Conservation (phyloP, 495 filamentous ascomycete genomes). For the Arthonia radiata region DNA sequence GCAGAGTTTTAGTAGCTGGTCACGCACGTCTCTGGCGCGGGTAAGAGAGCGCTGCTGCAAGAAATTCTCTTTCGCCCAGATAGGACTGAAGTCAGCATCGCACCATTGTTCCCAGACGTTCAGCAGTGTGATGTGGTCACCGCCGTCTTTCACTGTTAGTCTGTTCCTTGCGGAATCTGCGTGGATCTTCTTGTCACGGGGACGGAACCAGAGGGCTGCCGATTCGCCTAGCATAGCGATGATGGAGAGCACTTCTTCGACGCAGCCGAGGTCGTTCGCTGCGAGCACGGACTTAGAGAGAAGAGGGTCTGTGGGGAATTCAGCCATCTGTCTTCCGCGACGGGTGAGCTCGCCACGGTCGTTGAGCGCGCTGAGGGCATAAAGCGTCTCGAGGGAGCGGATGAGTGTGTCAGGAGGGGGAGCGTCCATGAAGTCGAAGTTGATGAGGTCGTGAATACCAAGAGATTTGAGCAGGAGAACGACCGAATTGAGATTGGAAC, state of each 20-base stretch:
- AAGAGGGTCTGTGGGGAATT: conserved; percentile 90
- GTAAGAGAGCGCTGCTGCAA: conserved; percentile 69
- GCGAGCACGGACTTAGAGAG: conserved; percentile 80
- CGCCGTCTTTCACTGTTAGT: conserved; percentile 80
- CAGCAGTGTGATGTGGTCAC: conserved; percentile 74
- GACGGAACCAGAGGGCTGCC: conserved; percentile 75
- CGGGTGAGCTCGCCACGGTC: conserved; percentile 78
- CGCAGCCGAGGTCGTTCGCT: conserved; percentile 65
- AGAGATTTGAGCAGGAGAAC: conserved; percentile 73
- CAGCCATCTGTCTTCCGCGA: conserved; percentile 82
- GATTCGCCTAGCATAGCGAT: conserved; percentile 84
- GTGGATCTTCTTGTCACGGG: conserved; percentile 92
- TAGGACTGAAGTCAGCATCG: conserved; percentile 66
- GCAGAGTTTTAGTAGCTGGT: conserved; percentile 84
- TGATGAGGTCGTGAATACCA: conserved; percentile 79
- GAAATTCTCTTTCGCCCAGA: conserved; percentile 89
- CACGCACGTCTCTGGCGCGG: conserved; percentile 73
- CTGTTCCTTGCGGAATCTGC: conserved; percentile 80
- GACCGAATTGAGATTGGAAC: conserved; percentile 63
- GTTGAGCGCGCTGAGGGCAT: conserved; percentile 75
- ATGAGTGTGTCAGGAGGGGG: conserved; percentile 82
- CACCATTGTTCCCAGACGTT: conserved; percentile 97
- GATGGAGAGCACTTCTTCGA: conserved; percentile 85
- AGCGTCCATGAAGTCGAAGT: conserved; percentile 94
- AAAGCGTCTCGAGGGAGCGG: conserved; percentile 72